Evolutionary conservation across 768 basidiomycete species (phyloP), one percentile per base, ranked within the genome.

Genomic region (Cystofilobasidium ferigula): DNA sequence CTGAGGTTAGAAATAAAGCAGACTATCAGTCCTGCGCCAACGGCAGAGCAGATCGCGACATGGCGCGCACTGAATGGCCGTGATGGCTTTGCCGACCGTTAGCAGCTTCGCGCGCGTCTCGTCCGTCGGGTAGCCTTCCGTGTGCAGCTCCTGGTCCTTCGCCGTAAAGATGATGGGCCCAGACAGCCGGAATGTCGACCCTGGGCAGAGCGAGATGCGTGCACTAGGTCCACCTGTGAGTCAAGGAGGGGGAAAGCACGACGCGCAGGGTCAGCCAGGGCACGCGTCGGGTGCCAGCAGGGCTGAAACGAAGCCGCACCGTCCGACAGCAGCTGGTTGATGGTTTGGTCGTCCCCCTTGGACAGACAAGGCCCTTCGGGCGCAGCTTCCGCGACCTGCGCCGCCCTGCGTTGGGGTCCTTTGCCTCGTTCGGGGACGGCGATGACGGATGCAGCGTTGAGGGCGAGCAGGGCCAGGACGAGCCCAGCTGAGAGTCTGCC

Each of bases 61-160:
- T n/a, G n/a, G n/a, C n/a, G n/a, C 69, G 26, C 38, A 69, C 69
- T 76, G 76, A 18, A 75, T 67, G 14, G 71, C 73, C 3, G 72
- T 69, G 43, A 74, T 75, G 8, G 72, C 81, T 14, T 85, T 80
- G 12, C 72, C 72, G 30, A 74, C 72, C 16, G 75, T 73, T 0
- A 74, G 64, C 14, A 78, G 67, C 32, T 71, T 69, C 4, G 78
- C 78, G 61, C 76, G 69, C n/a, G 73, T 69, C 6, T 74, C 73
- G 20, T 75, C 76, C 16, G 70, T 69, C 5, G 79, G 79, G 67
- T 76, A 78, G 7, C 78, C 79, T n/a, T 72, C 69, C 0, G 79
- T 79, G 18, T 77, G 75, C 34, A 79, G 69, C 57, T 77, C 75
- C 38, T 77, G 78, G 47, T 74, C 72, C 26, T 75, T 74, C 3